Conservation (phyloP, 768 basidiomycete species). For the Pisolithus orientalis region DNA sequence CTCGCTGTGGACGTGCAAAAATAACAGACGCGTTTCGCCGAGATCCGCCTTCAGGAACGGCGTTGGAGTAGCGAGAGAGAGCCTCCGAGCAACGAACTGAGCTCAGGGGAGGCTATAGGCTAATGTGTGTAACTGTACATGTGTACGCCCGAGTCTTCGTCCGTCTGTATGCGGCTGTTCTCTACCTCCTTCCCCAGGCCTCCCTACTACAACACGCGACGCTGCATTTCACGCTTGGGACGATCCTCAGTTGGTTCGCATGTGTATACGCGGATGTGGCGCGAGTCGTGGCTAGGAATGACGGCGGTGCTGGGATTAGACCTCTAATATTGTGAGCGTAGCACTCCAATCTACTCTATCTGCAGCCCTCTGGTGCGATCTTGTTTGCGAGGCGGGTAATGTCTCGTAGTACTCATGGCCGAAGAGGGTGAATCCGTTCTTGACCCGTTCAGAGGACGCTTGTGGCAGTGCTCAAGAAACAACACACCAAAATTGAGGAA, state of each 20-base stretch:
- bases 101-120: no score
- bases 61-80: slow-evolving; percentile 4
- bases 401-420: slow-evolving; percentile 80
- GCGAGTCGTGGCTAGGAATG: slow-evolving; percentile 30
- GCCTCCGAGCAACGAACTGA: no score
- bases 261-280: slow-evolving; percentile 54
- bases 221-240: slow-evolving; percentile 71
- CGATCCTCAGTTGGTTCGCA: slow-evolving; percentile 63
- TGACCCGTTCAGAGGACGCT: slow-evolving; percentile 44
- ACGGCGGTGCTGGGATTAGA: slow-evolving; percentile 51
- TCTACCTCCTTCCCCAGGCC: no score
- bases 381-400: slow-evolving; percentile 75
- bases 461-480: slow-evolving; percentile 64
- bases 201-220: slow-evolving; percentile 31
- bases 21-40: slow-evolving; percentile 67
- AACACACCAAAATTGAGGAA: slow-evolving; percentile 84
- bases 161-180: no score
- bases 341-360: neutral
- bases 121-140: no score
- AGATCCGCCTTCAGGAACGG: slow-evolving; percentile 81
- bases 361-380: slow-evolving; percentile 27
- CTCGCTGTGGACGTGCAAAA: slow-evolving; percentile 67
- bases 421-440: slow-evolving; percentile 53
- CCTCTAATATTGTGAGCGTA: slow-evolving; percentile 64
- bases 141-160: no score